phyloP scores from a whole-genome alignment of 768 basidiomycete genomes.

The Tylopilus vinaceipallidus region DNA sequence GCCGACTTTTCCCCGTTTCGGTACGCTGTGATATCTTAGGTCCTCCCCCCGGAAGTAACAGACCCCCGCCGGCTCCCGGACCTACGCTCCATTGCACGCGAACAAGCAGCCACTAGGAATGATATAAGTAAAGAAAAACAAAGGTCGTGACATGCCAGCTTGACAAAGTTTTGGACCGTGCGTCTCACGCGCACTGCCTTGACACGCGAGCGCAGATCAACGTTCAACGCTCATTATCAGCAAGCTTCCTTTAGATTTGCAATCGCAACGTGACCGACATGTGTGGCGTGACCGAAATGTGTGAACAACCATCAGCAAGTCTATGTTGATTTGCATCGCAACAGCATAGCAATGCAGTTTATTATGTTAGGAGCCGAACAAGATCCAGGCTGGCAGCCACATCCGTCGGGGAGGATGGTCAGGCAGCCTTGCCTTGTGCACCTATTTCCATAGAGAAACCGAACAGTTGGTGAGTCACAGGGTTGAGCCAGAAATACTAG shows the following conservation, averaged over 20 bases:
- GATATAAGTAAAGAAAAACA: neutral
- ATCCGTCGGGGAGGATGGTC: too few relatives aligned
- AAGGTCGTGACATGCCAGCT: too few relatives aligned
- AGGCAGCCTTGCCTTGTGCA: too few relatives aligned
- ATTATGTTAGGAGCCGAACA: too few relatives aligned
- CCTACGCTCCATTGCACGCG: neutral
- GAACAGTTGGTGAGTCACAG: too few relatives aligned
- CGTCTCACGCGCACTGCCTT: slow-evolving; percentile 2
- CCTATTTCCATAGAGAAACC: neutral
- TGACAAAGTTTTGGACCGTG: neutral
- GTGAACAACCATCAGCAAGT: slow-evolving; percentile 3
- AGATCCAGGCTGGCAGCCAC: too few relatives aligned
- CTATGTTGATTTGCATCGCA: neutral
- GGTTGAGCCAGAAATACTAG: neutral
- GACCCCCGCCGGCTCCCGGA: too few relatives aligned
- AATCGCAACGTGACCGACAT: neutral
- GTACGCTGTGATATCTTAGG: too few relatives aligned
- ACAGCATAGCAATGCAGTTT: neutral
- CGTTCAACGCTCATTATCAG: slow-evolving; percentile 4
- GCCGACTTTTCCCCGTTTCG: neutral
- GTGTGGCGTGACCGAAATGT: too few relatives aligned
- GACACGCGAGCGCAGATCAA: slow-evolving; percentile 11
- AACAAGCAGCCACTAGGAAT: neutral
- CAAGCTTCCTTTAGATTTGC: slow-evolving; percentile 4
- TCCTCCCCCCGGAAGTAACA: neutral